Evolutionary conservation across 441 rosid genomes (phyloP).

Genomic region (Heliophila coronopifolia): DNA sequence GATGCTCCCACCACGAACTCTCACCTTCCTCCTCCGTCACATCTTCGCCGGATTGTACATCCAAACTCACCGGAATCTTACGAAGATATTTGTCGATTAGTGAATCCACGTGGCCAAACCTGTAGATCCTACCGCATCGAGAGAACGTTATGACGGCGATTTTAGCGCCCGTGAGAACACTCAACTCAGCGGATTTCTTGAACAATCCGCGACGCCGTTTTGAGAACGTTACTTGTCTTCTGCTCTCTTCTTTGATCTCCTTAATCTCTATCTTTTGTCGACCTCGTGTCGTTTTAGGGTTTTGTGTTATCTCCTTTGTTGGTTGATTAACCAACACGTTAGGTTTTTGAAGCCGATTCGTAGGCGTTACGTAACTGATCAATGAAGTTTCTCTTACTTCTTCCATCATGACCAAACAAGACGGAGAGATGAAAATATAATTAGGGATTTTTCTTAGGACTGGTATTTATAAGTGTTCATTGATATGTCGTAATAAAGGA

Average conservation of each 20-base stretch:
- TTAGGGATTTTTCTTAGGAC: background rate
- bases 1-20: conserved; percentile 25
- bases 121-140: conserved; percentile 23
- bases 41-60: background rate
- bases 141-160: conserved; percentile 65
- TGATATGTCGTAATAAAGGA: background rate
- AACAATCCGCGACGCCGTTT: conserved; percentile 75
- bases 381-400: conserved; percentile 8
- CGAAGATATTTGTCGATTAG: conserved; percentile 24
- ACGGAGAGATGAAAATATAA: background rate
- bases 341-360: background rate
- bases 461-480: conserved; percentile 8
- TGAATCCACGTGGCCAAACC: conserved; percentile 19
- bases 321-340: conserved; percentile 1
- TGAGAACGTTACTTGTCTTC: conserved; percentile 82
- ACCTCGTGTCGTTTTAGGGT: conserved; percentile 46
- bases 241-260: conserved; percentile 63
- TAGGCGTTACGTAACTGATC: background rate
- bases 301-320: conserved; percentile 2
- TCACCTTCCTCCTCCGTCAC: conserved; percentile 10
- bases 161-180: conserved; percentile 71
- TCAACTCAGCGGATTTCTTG: conserved; percentile 72
- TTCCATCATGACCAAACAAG: conserved; percentile 12
- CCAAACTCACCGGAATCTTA: conserved; percentile 20
- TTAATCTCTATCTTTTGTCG: conserved; percentile 70